Evolutionary conservation across 805 yeast species (phyloP).

Genomic region (Pichia nakasei): DNA sequence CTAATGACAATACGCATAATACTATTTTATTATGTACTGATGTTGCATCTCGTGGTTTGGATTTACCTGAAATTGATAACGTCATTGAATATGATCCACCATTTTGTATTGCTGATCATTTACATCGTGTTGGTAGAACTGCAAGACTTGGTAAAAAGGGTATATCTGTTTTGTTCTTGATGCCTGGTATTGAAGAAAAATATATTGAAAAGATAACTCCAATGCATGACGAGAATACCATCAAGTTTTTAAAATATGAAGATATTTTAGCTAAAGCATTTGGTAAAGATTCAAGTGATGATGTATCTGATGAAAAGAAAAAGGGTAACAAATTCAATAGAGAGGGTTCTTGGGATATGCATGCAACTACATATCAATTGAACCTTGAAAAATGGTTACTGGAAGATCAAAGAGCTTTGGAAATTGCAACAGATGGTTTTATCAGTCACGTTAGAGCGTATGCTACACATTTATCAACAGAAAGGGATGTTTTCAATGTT

Average conservation of each 20-base stretch:
- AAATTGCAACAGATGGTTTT: constrained; percentile 70
- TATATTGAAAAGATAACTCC: constrained; percentile 57
- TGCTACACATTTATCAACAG: constrained; percentile 83
- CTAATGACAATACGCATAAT: constrained; percentile 32
- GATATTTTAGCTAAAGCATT: constrained; percentile 26
- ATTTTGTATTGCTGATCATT: constrained; percentile 85
- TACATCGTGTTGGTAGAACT: constrained; percentile 95
- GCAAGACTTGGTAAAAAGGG: constrained; percentile 96
- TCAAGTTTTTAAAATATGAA: constrained; percentile 43
- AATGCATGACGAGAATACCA: constrained; percentile 41
- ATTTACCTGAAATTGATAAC: constrained; percentile 74
- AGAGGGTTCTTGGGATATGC: constrained; percentile 67
- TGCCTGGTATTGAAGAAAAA: constrained; percentile 87
- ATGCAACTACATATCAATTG: constrained; percentile 95
- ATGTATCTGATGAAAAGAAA: constrained; percentile 8
- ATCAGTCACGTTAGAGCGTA: constrained; percentile 89
- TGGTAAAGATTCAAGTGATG: constrained; percentile 16
- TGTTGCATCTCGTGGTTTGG: constrained; percentile 96
- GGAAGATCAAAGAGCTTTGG: constrained; percentile 52
- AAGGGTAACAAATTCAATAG: constrained; percentile 17
- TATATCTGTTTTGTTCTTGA: constrained; percentile 61
- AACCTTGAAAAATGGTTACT: constrained; percentile 82
- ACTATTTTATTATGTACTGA: constrained; percentile 86
- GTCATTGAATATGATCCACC: constrained; percentile 96
- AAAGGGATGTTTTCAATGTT: constrained; percentile 73